Evolutionary conservation across 805 yeast species (phyloP).

Genomic region (Suhomyces xylopsoci): DNA sequence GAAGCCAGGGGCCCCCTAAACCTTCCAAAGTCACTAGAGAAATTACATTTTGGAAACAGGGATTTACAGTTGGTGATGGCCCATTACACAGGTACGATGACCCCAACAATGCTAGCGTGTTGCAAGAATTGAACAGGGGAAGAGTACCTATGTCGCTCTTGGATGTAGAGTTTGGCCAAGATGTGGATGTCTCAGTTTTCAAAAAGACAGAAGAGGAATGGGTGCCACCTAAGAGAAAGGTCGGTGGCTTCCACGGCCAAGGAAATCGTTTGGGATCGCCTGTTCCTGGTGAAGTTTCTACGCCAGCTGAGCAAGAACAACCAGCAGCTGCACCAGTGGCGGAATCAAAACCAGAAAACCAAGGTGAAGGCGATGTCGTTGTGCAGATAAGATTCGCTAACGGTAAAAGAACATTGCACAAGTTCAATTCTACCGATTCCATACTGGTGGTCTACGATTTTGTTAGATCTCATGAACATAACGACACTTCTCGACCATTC

Average conservation of each 20-base stretch:
- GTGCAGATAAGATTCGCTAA: slow-evolving; percentile 83
- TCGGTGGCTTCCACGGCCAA: slow-evolving; percentile 69
- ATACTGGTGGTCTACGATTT: slow-evolving; percentile 66
- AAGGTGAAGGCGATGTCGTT: slow-evolving; percentile 59
- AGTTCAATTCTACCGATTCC: slow-evolving; percentile 62
- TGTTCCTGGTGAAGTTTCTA: slow-evolving; percentile 63
- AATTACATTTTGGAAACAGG: slow-evolving; percentile 94
- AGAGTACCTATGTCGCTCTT: slow-evolving; percentile 84
- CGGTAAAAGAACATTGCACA: slow-evolving; percentile 66
- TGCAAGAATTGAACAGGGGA: slow-evolving; percentile 81
- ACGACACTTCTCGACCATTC: slow-evolving; percentile 53
- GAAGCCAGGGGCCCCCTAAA: slow-evolving; percentile 15
- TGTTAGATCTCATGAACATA: slow-evolving; percentile 47
- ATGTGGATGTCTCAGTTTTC: slow-evolving; percentile 85
- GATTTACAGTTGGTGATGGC: slow-evolving; percentile 94
- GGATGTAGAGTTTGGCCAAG: slow-evolving; percentile 85
- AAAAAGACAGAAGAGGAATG: slow-evolving; percentile 80
- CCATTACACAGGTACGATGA: slow-evolving; percentile 84
- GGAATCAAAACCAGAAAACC: slow-evolving; percentile 5
- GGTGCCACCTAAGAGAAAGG: slow-evolving; percentile 57
- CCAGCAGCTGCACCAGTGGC: slow-evolving; percentile 9
- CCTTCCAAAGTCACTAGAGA: slow-evolving; percentile 64
- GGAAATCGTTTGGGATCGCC: slow-evolving; percentile 91
- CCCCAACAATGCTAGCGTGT: slow-evolving; percentile 75
- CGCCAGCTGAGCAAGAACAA: slow-evolving; percentile 13